These are phyloP conservation scores for Kurtzmaniella fragi DNA, from an alignment of 805 yeast genomes.

Conservation along the genomic window DNA sequence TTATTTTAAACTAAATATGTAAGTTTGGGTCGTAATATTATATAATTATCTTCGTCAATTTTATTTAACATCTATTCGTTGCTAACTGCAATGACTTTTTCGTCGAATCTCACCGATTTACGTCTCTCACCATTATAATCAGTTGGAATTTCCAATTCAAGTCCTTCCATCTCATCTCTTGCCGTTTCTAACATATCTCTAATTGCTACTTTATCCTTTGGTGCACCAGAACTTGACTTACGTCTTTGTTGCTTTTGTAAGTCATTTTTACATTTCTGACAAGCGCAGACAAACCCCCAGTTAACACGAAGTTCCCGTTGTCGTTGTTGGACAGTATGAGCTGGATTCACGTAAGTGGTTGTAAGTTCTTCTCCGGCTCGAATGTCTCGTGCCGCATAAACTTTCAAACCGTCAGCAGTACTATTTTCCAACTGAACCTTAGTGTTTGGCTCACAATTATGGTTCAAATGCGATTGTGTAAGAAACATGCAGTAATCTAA, in stretches of 20 bases:
- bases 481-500: slow-evolving; percentile 58
- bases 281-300: slow-evolving; percentile 76
- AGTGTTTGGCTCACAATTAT: slow-evolving; percentile 70
- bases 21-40: too few relatives aligned
- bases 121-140: slow-evolving; percentile 41
- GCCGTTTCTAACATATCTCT: slow-evolving; percentile 41
- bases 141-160: slow-evolving; percentile 44
- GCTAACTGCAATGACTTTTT: slow-evolving; percentile 50
- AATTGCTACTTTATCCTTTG: slow-evolving; percentile 31
- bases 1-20: too few relatives aligned
- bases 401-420: slow-evolving; percentile 52
- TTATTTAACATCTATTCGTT: slow-evolving; percentile 14
- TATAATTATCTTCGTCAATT: too few relatives aligned
- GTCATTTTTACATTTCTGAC: slow-evolving; percentile 62
- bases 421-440: slow-evolving; percentile 40
- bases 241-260: slow-evolving; percentile 39
- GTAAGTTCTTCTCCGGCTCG: slow-evolving; percentile 62
- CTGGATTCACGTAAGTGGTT: slow-evolving; percentile 67
- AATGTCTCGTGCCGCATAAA: slow-evolving; percentile 55
- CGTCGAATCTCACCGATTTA: slow-evolving; percentile 64
- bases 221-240: slow-evolving; percentile 31
- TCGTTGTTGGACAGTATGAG: slow-evolving; percentile 56
- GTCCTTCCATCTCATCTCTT: slow-evolving; percentile 36
- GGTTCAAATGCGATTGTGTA: slow-evolving; percentile 68
- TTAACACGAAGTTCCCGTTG: slow-evolving; percentile 61